Percentiles rank a stretch among this genome's conserved stretches.
Conservation (phyloP, 2,329 filamentous ascomycete species). For the Phyllosticta paracitricarpa region DNA sequence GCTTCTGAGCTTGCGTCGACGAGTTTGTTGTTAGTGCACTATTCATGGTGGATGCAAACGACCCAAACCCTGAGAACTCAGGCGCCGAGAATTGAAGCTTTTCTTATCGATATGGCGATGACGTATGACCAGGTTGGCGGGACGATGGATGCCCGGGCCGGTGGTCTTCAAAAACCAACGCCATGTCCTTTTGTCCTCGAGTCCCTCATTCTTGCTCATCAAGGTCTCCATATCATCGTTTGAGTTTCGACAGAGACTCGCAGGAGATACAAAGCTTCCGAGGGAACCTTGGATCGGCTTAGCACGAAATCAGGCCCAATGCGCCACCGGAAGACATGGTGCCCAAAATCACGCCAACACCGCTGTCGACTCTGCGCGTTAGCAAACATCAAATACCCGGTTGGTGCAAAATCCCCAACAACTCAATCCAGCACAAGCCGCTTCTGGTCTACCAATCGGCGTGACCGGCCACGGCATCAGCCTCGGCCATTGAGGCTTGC, state of each 20-base stretch:
- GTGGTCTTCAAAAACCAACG: no score
- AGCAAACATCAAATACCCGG: constrained; percentile 50
- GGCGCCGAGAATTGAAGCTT: neutral
- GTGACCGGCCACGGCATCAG: constrained; percentile 36
- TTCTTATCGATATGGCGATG: constrained; percentile 6
- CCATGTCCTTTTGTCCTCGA: no score
- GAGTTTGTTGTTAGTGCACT: neutral
- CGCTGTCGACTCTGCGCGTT: constrained; percentile 44
- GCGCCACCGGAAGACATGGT: neutral
- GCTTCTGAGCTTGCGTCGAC: neutral
- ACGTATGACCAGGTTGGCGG: neutral
- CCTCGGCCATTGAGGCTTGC: constrained; percentile 47
- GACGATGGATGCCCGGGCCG: neutral
- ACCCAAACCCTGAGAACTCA: neutral
- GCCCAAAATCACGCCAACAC: constrained; percentile 23
- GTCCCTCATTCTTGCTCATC: no score
- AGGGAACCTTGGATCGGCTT: neutral
- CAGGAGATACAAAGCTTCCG: neutral
- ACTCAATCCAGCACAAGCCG: constrained; percentile 51
- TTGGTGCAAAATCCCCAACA: constrained; percentile 51
- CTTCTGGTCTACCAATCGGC: constrained; percentile 56
- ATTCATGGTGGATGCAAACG: neutral
- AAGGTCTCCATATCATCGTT: neutral
- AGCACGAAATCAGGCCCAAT: neutral
- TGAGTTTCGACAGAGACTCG: neutral